Evolutionary conservation across 169 alveolate species (phyloP).

Genomic region (Besnoitia besnoiti): DNA sequence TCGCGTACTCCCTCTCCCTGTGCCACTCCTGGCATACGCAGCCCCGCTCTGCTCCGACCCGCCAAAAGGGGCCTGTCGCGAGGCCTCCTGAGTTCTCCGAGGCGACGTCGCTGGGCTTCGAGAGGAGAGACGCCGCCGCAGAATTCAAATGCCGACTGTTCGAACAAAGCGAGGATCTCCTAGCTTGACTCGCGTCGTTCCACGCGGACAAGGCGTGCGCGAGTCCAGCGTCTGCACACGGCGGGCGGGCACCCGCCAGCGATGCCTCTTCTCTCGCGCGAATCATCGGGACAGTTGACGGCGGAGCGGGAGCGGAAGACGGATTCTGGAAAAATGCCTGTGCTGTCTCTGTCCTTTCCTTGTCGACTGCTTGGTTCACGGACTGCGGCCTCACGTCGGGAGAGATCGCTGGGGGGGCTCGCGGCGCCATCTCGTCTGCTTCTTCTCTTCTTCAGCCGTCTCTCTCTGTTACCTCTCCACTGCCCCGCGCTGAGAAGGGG

Average conservation of each 20-base stretch:
- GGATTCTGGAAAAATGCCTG: neutral
- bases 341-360: neutral
- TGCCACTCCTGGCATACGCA: too few species aligned
- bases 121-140: neutral
- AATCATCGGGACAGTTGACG: too few species aligned
- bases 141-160: neutral
- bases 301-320: neutral
- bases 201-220: neutral
- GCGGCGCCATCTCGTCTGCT: neutral
- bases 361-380: neutral
- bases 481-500: too few species aligned
- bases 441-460: neutral
- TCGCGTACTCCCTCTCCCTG: too few species aligned
- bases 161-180: neutral
- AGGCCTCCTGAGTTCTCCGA: neutral
- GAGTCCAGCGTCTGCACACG: too few species aligned
- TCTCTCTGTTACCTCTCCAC: neutral
- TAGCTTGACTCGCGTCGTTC: neutral
- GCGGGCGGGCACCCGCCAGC: too few species aligned
- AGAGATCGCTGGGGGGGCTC: neutral
- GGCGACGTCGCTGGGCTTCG: neutral
- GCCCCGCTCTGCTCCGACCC: too few species aligned
- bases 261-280: too few species aligned
- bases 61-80: too few species aligned
- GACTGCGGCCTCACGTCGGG: neutral